Evolutionary conservation across 192 early-diverging fungal species (phyloP), one percentile per base, ranked within the genome.

Genomic region (Backusella macrospora): DNA sequence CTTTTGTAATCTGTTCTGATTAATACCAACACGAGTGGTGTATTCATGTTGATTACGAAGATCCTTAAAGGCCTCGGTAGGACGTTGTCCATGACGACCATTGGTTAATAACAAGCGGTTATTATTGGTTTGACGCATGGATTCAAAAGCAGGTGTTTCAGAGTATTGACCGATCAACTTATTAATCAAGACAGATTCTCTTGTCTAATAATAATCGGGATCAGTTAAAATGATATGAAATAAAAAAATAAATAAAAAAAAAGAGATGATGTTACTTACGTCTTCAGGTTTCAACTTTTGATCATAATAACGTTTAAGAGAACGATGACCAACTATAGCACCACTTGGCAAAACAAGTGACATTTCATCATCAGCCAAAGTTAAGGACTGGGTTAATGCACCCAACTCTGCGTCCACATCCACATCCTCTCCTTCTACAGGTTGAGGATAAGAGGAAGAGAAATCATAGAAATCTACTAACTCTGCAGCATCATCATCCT

Each of bases 401-500:
- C 68, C 71, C 18, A 76, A 71, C 46, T 81, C 73, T 21, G 78
- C 85, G 65, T 88, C 86, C 5, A 74, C 83, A 44, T 87, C 84
- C 14, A 69, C 81, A 13, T 81, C 81, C 34, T 87, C 52, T 12
- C 74, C 73, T 62, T 84, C 83, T 9, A 71, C 82, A 12, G 62
- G 65, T 63, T 89, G 84, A 13, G 93, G 91, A 76, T 95, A 96
- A 5, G 92, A 93, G 2, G 94, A 90, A 65, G 89, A 89, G 83
- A 97, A 99, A 82, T 98, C 96, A 83, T 99, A 99, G 84, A 92
- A 99, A 73, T 98, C 96, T 4, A 89, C 90, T 65, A 99, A 82
- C 79, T 98, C 98, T 73, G 93, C 84, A 68, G 92, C 88, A 73
- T 99, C 97, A 5, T 91, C 90, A 34, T 95, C 98, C 64, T 91